A percentile compares a stretch with the other conserved stretches of the same genome.
Conservation (phyloP, 768 basidiomycete genomes). For the Mycena indigotica region DNA sequence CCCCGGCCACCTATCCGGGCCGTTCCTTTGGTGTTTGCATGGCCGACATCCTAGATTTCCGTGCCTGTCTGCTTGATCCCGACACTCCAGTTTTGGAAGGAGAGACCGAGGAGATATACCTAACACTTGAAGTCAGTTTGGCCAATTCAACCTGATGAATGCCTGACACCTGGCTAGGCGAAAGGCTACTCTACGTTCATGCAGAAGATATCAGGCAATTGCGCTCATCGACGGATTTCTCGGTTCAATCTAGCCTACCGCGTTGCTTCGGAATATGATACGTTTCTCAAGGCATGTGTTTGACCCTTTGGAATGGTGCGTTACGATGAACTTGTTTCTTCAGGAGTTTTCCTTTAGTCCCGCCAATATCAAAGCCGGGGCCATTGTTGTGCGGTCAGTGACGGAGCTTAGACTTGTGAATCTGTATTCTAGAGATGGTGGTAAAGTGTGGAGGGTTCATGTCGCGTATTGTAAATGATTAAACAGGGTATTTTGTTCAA, state of each 20-base stretch:
- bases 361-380: conserved; percentile 17
- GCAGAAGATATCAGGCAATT: conserved; percentile 18
- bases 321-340: not conserved
- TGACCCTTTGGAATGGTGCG: not conserved
- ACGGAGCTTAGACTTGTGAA: conserved; percentile 22
- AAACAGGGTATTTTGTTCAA: not conserved
- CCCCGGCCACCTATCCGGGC: conserved; percentile 13
- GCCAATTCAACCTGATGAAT: not conserved
- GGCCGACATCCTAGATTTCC: conserved; percentile 23
- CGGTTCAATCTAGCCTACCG: conserved; percentile 23
- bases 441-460: conserved; percentile 18
- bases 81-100: conserved; percentile 18
- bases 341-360: conserved; percentile 19
- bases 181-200: conserved; percentile 21
- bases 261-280: conserved; percentile 14
- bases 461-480: conserved; percentile 11
- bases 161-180: conserved; percentile 5
- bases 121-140: conserved; percentile 18
- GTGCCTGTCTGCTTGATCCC: conserved; percentile 18
- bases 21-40: conserved; percentile 21
- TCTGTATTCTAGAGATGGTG: conserved; percentile 20
- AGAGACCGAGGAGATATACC: conserved; percentile 11
- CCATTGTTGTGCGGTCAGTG: conserved; percentile 20
- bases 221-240: conserved; percentile 14
- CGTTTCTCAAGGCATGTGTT: conserved; percentile 15